A percentile compares a stretch with the other conserved stretches of the same genome.
phyloP scores from a whole-genome alignment of 2,329 filamentous ascomycete species.

The Epichloe sylvatica region DNA sequence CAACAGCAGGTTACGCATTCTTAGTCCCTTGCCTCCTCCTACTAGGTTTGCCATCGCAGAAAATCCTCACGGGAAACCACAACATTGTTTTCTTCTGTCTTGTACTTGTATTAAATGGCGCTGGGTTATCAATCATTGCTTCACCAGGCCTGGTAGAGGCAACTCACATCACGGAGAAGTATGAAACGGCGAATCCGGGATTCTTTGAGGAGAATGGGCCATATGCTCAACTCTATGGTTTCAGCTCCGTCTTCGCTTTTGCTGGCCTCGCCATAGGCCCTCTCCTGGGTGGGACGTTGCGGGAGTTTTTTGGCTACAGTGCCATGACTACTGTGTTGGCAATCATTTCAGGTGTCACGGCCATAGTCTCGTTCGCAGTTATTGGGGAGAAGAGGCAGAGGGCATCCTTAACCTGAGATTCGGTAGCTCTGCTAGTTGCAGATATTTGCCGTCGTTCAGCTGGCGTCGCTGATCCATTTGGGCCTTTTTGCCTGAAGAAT shows the following conservation, averaged over 20 bases:
- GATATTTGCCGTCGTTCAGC: too few species aligned
- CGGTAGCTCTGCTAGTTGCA: too few species aligned
- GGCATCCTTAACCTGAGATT: too few species aligned
- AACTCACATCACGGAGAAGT: constrained; percentile 2
- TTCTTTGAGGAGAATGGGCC: constrained; percentile 7
- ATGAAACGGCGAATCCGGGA: constrained; percentile 4
- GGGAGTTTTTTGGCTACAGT: too few species aligned
- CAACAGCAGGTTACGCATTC: background rate
- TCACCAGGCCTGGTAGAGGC: constrained; percentile 5
- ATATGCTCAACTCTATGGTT: constrained; percentile 7
- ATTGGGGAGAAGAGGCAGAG: too few species aligned
- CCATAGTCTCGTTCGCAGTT: too few species aligned
- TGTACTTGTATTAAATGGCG: background rate
- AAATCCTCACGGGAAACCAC: background rate
- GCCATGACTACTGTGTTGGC: too few species aligned
- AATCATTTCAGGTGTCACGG: too few species aligned
- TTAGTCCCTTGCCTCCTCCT: background rate
- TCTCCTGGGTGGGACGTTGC: too few species aligned
- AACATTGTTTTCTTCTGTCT: background rate
- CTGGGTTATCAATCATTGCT: background rate
- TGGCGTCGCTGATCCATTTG: too few species aligned
- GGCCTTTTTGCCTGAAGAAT: too few species aligned
- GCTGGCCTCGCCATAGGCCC: constrained; percentile 4
- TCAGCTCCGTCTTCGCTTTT: constrained; percentile 2
- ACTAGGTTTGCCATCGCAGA: background rate